phyloP scores from a whole-genome alignment of 805 yeast species.

The Wickerhamia fluorescens region DNA sequence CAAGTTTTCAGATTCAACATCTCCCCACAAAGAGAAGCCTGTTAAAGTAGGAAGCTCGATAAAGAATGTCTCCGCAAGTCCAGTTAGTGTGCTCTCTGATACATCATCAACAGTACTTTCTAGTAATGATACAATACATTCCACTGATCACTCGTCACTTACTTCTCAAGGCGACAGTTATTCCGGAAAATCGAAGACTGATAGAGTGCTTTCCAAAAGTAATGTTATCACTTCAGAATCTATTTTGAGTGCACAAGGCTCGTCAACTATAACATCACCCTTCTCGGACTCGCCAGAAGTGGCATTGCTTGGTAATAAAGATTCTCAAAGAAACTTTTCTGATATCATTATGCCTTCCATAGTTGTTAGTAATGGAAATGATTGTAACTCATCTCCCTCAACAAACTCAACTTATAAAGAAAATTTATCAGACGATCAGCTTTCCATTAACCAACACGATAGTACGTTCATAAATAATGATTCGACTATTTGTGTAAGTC shows the following conservation, averaged over 20 bases:
- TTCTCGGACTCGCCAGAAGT: no score
- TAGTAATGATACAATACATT: slow-evolving; percentile 20
- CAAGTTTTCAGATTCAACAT: no score
- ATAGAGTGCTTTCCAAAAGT: slow-evolving; percentile 3
- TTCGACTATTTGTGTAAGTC: no score
- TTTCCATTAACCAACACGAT: no score
- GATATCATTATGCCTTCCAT: slow-evolving; percentile 11
- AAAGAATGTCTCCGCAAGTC: slow-evolving; percentile 15
- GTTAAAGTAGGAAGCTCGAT: no score
- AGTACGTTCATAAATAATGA: no score
- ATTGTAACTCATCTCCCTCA: slow-evolving; percentile 10
- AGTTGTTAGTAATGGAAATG: slow-evolving; percentile 13
- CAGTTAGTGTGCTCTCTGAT: slow-evolving; percentile 21
- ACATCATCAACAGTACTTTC: slow-evolving; percentile 23
- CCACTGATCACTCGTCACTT: slow-evolving; percentile 24
- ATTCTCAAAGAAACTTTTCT: no score
- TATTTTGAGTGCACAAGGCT: slow-evolving; percentile 1
- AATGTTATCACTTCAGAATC: not conserved
- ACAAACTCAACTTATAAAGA: slow-evolving; percentile 14
- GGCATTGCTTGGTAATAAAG: no score
- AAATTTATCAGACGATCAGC: no score
- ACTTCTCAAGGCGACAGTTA: slow-evolving; percentile 12
- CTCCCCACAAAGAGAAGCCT: no score
- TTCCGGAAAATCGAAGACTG: slow-evolving; percentile 4
- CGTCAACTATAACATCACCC: not conserved